phyloP scores from a whole-genome alignment of 75 land plant genomes.

The Picea glauca region DNA sequence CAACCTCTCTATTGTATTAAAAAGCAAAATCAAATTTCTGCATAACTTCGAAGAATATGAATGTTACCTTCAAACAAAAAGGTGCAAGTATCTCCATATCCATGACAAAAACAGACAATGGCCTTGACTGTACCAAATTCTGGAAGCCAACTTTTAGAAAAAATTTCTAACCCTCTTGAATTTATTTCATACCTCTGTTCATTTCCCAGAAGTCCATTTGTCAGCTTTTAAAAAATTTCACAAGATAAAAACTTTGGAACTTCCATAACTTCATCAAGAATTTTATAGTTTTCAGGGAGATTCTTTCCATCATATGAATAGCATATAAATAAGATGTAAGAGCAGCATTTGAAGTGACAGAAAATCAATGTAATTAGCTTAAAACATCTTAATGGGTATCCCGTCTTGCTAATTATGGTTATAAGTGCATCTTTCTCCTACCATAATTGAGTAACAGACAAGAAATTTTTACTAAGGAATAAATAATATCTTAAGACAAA shows the following conservation, averaged over 20 bases:
- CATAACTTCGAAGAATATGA: not conserved
- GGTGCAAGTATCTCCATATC: constrained; percentile 95
- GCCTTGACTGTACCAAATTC: constrained; percentile 48
- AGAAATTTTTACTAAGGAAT: not conserved
- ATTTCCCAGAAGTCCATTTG: constrained; percentile 4
- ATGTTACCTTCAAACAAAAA: constrained; percentile 84
- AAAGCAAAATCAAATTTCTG: not conserved
- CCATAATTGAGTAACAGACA: not conserved
- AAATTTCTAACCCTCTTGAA: constrained; percentile 76
- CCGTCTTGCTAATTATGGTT: not conserved
- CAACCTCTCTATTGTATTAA: not conserved
- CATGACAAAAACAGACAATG: constrained; percentile 77
- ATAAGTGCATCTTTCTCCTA: not conserved
- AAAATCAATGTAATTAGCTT: not conserved
- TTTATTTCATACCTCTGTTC: constrained; percentile 67
- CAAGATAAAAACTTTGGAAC: not conserved
- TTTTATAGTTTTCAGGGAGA: not conserved
- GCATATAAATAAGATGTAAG: not conserved
- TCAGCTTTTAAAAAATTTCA: not conserved
- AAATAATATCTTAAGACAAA: not conserved
- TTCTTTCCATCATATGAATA: not conserved
- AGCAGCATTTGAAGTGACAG: not conserved
- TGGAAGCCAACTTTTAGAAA: constrained; percentile 90
- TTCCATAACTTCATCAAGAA: not conserved
- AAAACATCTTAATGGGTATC: not conserved